Evolutionary conservation across 129 eudicot species (phyloP), one percentile per base, ranked within the genome.

Genomic region (Flaveria linearis): DNA sequence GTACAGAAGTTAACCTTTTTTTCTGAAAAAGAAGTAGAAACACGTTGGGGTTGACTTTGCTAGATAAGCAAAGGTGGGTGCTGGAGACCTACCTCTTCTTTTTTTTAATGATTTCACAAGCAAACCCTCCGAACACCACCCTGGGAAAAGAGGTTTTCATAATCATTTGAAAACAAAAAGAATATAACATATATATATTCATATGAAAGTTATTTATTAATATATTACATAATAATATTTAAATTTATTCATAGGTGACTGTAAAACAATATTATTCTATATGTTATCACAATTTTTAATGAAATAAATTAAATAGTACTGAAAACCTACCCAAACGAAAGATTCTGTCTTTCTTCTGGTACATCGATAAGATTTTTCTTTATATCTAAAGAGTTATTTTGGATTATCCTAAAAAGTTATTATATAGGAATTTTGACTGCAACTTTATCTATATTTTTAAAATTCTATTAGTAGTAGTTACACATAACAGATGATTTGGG

Each of bases 71-170:
- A 77, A 56, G 50, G 81, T 67, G 69, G 81, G 69, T 69, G 81
- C 68, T n/a, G 75, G 16, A 56, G 39, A 56, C 76, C 81, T 77
- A 77, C 61, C 61, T 28, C 75, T 77, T 55, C 69, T 58, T 77
- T 77, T 77, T 67, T 58, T 60, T 74, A 60, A 74, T 62, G 71
- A 74, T 61, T 62, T 74, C 78, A 74, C 78, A 74, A 61, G 70
- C 61, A 60, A 74, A 60, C 42, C 57, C 69, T 43, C 49, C 53
- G 23, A 57, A 42, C 74, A 69, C 57, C n/a, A 47, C 41, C 28
- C 75, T 9, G 3, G 47, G 47, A 50, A n/a, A 16, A 4, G 7
- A 14, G 13, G 16, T 52, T 17, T n/a, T 36, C 26, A 26, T 28
- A 12, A 7, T n/a, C 22, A 33, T 36, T 30, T 64, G 49, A n/a